Base-by-base conservation (phyloP, 1,284 basidiomycete genomes). In the Chalciporus piperatoides region DNA sequence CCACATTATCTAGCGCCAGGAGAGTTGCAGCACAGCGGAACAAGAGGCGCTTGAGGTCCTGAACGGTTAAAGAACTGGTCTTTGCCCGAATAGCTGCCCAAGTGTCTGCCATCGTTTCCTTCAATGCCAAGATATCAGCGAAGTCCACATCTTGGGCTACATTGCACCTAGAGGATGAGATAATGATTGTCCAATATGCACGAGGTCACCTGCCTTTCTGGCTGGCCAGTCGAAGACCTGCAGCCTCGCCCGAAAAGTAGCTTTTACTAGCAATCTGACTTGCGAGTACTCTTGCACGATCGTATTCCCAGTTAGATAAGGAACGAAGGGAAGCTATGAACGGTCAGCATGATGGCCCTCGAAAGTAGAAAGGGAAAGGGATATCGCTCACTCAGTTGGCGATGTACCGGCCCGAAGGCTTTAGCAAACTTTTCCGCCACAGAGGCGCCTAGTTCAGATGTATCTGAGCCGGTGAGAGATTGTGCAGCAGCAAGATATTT, bases 391-490 rank as follows among this genome's bases (percentile, higher is more conserved):
- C 91, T 78, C 40, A 91, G 74, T 60, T 91, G 90, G 25, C 90
- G 76, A 57, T 94, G 86, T 17, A 86, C 79, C 7, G 85, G 84
- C 1, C 88, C 86, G 52, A 92, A 83, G 1, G 82, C 79, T 65
- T 86, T 92, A 6, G 85, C 90, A 67, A 87, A 92, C 41, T 86
- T 83, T 59, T 94, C 78, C 4, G 94, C 94, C 35, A 96, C 70
- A 14, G 92, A 90, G 14, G 93, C 90, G 2, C 94, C 94, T 51
- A 97, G 78, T 69, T 97, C 94, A 4, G 90, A 82, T 23, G 84
- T 78, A 52, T 90, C 87, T 4, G 82, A 72, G 19, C 82, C 76
- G 9, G 84, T 76, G 10, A 80, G 71, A 0, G 84, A 81, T 56
- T 88, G 83, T 57, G 84, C 84, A 32, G 86, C 73, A 46, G 85